A percentile compares a stretch with the other conserved stretches of the same genome.
These are phyloP conservation scores for Aeschynomene evenia DNA, from an alignment of 306 rosid species.

Conservation along the genomic window DNA sequence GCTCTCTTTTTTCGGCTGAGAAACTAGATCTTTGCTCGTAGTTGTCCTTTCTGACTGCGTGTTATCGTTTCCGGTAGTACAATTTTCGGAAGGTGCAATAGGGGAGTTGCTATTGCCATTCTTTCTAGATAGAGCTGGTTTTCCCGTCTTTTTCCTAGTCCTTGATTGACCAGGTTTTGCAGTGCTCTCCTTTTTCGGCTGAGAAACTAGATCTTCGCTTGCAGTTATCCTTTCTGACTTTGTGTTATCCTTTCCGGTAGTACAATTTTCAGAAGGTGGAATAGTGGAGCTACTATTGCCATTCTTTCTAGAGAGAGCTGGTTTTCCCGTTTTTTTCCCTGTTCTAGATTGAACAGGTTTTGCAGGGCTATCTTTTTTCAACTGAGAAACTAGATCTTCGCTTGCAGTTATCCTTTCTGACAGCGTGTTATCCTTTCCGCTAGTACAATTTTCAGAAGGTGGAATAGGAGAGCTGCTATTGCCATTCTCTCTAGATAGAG, in stretches of 20 bases:
- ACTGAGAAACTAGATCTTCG: conserved; percentile 15
- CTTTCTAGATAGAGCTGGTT: too few species aligned
- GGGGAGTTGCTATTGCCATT: too few species aligned
- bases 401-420: conserved; percentile 22
- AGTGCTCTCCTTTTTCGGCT: conserved; percentile 14
- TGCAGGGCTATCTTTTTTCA: conserved; percentile 12
- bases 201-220: conserved; percentile 19
- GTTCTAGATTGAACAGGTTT: conserved; percentile 17
- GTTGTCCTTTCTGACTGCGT: conserved; percentile 24
- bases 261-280: conserved; percentile 29
- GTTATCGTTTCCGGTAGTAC: conserved; percentile 23
- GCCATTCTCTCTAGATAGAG: too few species aligned
- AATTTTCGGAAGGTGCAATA: conserved; percentile 29
- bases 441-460: conserved; percentile 27
- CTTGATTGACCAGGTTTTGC: conserved; percentile 13
- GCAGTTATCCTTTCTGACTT: conserved; percentile 20
- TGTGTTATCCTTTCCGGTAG: conserved; percentile 24
- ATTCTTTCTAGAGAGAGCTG: too few species aligned
- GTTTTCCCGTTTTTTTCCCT: too few species aligned
- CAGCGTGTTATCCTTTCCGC: conserved; percentile 23
- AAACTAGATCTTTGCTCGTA: conserved; percentile 16
- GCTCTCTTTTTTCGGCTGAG: conserved; percentile 6
- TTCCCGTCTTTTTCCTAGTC: too few species aligned
- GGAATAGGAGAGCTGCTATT: too few species aligned
- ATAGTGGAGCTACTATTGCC: too few species aligned